These are phyloP conservation scores for Hysterium pulicare DNA, from an alignment of 2,329 filamentous ascomycete genomes.

Conservation along the genomic window DNA sequence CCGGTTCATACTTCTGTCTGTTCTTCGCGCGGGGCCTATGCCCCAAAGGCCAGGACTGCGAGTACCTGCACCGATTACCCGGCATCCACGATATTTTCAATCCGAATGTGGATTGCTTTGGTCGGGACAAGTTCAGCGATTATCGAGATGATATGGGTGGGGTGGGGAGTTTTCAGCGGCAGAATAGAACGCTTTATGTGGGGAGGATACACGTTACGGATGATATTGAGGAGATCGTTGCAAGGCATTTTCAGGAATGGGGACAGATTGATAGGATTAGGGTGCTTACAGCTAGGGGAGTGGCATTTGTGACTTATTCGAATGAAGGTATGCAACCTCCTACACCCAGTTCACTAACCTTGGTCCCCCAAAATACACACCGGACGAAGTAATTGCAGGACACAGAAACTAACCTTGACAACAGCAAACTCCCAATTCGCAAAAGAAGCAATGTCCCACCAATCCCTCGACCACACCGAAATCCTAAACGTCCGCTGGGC, in stretches of 20 bases:
- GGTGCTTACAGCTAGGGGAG: constrained; percentile 82
- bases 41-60: constrained; percentile 86
- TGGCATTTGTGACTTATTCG: constrained; percentile 91
- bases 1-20: constrained; percentile 82
- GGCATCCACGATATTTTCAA: constrained; percentile 86
- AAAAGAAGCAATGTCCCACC: constrained; percentile 91
- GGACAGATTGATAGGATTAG: constrained; percentile 84
- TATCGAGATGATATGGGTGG: constrained; percentile 98
- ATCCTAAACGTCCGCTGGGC: constrained; percentile 96
- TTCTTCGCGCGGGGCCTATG: constrained; percentile 82
- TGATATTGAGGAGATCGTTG: constrained; percentile 94
- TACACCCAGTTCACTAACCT: too few species aligned
- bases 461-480: constrained; percentile 85
- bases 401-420: not conserved
- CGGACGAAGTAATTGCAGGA: too few species aligned
- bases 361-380: too few species aligned
- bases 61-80: constrained; percentile 87
- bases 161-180: constrained; percentile 87
- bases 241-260: constrained; percentile 95
- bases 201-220: constrained; percentile 93
- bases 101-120: constrained; percentile 92
- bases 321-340: constrained; percentile 66
- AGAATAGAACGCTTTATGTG: constrained; percentile 91
- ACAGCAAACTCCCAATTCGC: constrained; percentile 39
- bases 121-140: constrained; percentile 85